A percentile compares a stretch with the other conserved stretches of the same genome.
Evolutionary conservation across 1,284 basidiomycete genomes (phyloP).

Genomic region (Apiotrichum sp.): DNA sequence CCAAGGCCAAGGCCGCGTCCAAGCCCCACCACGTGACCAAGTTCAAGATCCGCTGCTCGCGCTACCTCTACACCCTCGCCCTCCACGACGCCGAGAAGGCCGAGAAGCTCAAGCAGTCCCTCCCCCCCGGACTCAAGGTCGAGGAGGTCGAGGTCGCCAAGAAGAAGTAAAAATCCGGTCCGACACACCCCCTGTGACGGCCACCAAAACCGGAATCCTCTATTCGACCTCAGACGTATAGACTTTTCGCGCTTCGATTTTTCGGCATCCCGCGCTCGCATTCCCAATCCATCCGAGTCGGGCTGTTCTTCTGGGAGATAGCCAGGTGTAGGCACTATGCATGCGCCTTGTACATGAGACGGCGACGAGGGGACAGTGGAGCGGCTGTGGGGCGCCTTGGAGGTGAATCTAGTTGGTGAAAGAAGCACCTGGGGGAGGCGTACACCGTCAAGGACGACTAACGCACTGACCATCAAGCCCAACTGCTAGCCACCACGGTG

Average conservation of each 20-base stretch:
- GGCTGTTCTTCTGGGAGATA: slow-evolving; percentile 4
- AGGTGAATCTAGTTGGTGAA: too few species aligned
- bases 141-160: slow-evolving; percentile 47
- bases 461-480: too few species aligned
- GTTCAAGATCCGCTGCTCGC: slow-evolving; percentile 97
- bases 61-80: slow-evolving; percentile 95
- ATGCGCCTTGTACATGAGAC: slow-evolving; percentile 13
- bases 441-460: too few species aligned
- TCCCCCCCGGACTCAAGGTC: slow-evolving; percentile 64
- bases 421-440: too few species aligned
- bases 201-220: background rate
- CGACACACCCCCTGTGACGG: too few species aligned
- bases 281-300: background rate
- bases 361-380: too few species aligned
- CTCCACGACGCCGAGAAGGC: slow-evolving; percentile 97
- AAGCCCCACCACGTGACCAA: slow-evolving; percentile 77
- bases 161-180: slow-evolving; percentile 43
- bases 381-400: too few species aligned
- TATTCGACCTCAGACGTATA: background rate
- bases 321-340: slow-evolving; percentile 3
- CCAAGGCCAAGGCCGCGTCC: slow-evolving; percentile 50
- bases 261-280: background rate
- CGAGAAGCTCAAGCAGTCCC: slow-evolving; percentile 91
- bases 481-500: too few species aligned
- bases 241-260: background rate